Conservation (phyloP, 495 filamentous ascomycete species). For the Patellaria atrata region DNA sequence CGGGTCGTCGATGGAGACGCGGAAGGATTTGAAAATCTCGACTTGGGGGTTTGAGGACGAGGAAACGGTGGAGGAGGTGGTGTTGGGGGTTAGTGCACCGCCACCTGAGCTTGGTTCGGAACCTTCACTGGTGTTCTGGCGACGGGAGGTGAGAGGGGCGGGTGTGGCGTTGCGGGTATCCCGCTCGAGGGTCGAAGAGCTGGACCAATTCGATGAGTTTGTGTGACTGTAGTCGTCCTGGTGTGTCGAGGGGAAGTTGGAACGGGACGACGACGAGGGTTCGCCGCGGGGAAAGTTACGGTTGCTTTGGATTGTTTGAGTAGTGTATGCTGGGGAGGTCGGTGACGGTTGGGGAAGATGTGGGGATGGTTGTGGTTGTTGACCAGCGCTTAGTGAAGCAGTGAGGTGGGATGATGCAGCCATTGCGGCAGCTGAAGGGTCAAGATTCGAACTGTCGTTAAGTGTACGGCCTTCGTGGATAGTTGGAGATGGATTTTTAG, state of each 20-base stretch:
- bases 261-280: slow-evolving; percentile 13
- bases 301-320: slow-evolving; percentile 26
- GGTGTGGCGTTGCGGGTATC: slow-evolving; percentile 13
- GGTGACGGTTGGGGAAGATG: slow-evolving; percentile 64
- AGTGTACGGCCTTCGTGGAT: slow-evolving; percentile 38
- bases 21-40: slow-evolving; percentile 97
- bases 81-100: slow-evolving; percentile 1
- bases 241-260: too few relatives aligned
- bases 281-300: slow-evolving; percentile 11
- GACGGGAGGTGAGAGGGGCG: slow-evolving; percentile 14
- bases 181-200: slow-evolving; percentile 13
- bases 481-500: slow-evolving; percentile 72
- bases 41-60: slow-evolving; percentile 37
- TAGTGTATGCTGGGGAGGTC: slow-evolving; percentile 54
- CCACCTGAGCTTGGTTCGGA: slow-evolving; percentile 30
- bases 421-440: slow-evolving; percentile 51
- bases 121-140: slow-evolving; percentile 33
- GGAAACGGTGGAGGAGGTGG: slow-evolving; percentile 37
- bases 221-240: too few relatives aligned
- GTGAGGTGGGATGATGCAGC: slow-evolving; percentile 65
- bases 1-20: slow-evolving; percentile 93
- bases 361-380: slow-evolving; percentile 34
- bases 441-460: slow-evolving; percentile 36
- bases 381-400: slow-evolving; percentile 52
- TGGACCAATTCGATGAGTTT: slow-evolving; percentile 27